These are phyloP conservation scores for Populus hybrid DNA, from an alignment of 441 rosid species.

Conservation along the genomic window DNA sequence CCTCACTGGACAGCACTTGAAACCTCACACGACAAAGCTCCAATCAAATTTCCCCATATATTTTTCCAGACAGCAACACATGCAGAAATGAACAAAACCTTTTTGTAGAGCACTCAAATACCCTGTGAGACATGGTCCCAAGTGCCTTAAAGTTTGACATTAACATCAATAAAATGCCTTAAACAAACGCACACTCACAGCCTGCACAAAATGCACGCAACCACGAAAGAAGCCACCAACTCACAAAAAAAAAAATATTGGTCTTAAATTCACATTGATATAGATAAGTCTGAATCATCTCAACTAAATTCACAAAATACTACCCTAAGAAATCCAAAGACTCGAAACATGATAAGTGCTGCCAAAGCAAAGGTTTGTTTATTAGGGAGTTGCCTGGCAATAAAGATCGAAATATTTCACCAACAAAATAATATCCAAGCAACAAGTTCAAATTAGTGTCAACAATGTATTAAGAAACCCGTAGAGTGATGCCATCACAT, in stretches of 20 bases:
- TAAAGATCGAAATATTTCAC: background rate
- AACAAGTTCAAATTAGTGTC: background rate
- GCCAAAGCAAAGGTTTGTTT: background rate
- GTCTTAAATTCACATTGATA: background rate
- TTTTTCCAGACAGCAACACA: constrained; percentile 13
- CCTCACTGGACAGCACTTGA: constrained; percentile 15
- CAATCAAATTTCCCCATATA: constrained; percentile 5
- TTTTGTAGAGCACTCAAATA: constrained; percentile 15
- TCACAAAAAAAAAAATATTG: background rate
- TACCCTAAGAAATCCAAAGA: constrained; percentile 3
- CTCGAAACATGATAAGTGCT: background rate
- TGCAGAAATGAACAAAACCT: constrained; percentile 6
- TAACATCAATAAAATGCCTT: constrained; percentile 2
- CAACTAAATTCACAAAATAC: constrained; percentile 4
- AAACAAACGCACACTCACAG: constrained; percentile 12
- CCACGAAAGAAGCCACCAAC: constrained; percentile 4
- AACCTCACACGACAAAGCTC: constrained; percentile 19
- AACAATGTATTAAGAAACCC: background rate
- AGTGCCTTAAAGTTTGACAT: constrained; percentile 9
- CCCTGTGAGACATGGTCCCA: constrained; percentile 13
- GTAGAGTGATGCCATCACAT: background rate
- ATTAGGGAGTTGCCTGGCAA: background rate
- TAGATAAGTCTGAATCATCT: background rate
- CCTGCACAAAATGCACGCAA: constrained; percentile 14
- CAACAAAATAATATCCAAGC: background rate